These are phyloP conservation scores for Schizophyllum commune DNA, from an alignment of 1,284 basidiomycete genomes.

Conservation along the genomic window DNA sequence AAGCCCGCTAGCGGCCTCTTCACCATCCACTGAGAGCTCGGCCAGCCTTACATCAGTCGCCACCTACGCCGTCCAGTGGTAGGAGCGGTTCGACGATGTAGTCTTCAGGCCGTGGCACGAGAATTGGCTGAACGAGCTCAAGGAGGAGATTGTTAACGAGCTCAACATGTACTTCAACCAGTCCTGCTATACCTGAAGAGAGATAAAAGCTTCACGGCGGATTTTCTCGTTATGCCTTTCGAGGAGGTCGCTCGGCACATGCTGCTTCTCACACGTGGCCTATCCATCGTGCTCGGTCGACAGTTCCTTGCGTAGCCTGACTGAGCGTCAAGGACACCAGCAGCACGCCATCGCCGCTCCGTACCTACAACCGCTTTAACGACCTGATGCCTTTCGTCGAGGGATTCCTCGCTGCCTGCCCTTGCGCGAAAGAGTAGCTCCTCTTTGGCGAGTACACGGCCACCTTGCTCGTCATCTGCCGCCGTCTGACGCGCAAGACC, in stretches of 20 bases:
- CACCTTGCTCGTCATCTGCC: slow-evolving; percentile 92
- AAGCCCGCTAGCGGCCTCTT: slow-evolving; percentile 95
- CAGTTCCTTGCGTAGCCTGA: slow-evolving; percentile 83
- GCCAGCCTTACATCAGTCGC: slow-evolving; percentile 99
- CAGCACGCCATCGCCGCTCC: slow-evolving; percentile 77
- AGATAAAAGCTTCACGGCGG: slow-evolving; percentile 75
- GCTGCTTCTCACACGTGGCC: slow-evolving; percentile 83
- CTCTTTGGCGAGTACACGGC: slow-evolving; percentile 93
- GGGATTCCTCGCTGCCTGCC: slow-evolving; percentile 81
- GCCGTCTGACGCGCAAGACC: slow-evolving; percentile 96
- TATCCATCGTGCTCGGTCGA: slow-evolving; percentile 96
- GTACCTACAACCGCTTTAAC: slow-evolving; percentile 82
- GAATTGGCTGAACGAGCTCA: slow-evolving; percentile 90
- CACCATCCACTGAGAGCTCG: slow-evolving; percentile 95
- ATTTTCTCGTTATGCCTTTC: slow-evolving; percentile 96
- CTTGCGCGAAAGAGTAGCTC: slow-evolving; percentile 76
- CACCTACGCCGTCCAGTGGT: slow-evolving; percentile 91
- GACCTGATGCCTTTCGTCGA: slow-evolving; percentile 75
- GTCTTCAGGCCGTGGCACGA: slow-evolving; percentile 95
- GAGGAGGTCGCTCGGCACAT: slow-evolving; percentile 92
- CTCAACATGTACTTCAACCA: slow-evolving; percentile 96
- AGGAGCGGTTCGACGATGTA: slow-evolving; percentile 97
- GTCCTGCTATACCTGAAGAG: slow-evolving; percentile 96
- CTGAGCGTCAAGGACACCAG: slow-evolving; percentile 76
- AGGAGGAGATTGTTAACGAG: slow-evolving; percentile 85